A percentile compares a stretch with the other conserved stretches of the same genome.
phyloP scores from a whole-genome alignment of 345 rosid species.

The Orychophragmus violaceus region DNA sequence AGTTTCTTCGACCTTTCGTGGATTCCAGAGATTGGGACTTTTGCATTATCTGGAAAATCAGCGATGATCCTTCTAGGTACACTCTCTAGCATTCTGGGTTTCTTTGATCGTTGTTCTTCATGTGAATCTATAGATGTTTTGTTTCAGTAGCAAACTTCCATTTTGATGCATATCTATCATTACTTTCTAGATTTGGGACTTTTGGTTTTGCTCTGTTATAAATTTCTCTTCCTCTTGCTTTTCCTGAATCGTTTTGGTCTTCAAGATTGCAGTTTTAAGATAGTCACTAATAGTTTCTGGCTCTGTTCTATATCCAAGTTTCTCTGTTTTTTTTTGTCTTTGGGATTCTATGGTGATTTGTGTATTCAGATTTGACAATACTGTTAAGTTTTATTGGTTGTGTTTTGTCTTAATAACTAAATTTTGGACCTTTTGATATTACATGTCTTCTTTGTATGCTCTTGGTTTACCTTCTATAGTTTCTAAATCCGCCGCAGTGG shows the following conservation, averaged over 20 bases:
- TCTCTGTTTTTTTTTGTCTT: background rate
- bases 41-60: conserved; percentile 77
- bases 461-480: background rate
- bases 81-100: background rate
- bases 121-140: background rate
- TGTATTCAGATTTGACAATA: background rate
- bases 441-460: background rate
- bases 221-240: background rate
- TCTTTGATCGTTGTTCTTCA: background rate
- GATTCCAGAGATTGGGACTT: conserved; percentile 67
- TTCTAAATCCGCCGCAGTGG: background rate
- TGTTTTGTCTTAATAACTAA: background rate
- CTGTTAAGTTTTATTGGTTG: background rate
- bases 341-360: background rate
- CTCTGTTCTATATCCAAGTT: background rate
- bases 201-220: no score
- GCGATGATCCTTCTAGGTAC: conserved; percentile 75
- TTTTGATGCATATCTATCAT: background rate
- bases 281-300: background rate
- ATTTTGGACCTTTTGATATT: background rate
- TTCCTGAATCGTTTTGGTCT: background rate
- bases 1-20: conserved; percentile 72
- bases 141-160: background rate
- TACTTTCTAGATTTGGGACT: background rate
- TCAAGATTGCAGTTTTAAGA: background rate